phyloP scores from a whole-genome alignment of 768 basidiomycete genomes.

The Tubosaeta brunneosetosa region DNA sequence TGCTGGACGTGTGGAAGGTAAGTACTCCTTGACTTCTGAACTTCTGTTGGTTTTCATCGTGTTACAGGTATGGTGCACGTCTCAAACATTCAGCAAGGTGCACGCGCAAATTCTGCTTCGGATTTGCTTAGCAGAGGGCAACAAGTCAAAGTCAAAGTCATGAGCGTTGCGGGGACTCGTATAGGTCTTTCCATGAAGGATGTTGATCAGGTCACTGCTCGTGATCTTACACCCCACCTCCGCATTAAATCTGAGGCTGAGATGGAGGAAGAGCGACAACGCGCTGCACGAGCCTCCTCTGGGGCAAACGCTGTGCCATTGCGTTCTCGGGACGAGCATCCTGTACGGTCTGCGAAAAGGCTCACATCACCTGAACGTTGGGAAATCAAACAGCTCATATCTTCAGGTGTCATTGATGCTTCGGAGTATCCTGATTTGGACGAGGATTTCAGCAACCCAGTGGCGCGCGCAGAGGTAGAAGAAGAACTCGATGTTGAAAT shows the following conservation, averaged over 20 bases:
- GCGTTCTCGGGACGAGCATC: constrained; percentile 45
- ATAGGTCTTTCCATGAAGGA: constrained; percentile 96
- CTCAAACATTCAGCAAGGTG: constrained; percentile 82
- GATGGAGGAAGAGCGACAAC: constrained; percentile 72
- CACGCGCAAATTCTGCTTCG: constrained; percentile 79
- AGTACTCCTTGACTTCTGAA: constrained; percentile 19
- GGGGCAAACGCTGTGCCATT: constrained; percentile 89
- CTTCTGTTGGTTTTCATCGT: constrained; percentile 3
- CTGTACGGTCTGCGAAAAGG: constrained; percentile 75
- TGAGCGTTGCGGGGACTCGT: constrained; percentile 81
- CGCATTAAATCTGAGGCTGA: constrained; percentile 94
- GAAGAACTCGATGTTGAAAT: constrained; percentile 98
- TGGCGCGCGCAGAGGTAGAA: constrained; percentile 81
- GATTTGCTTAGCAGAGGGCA: constrained; percentile 86
- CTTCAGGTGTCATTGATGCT: constrained; percentile 87
- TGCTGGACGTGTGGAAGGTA: constrained; percentile 83
- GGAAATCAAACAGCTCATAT: constrained; percentile 99
- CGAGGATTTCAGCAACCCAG: constrained; percentile 74
- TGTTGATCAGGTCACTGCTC: constrained; percentile 86
- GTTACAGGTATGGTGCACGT: constrained; percentile 92
- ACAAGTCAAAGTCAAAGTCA: constrained; percentile 91
- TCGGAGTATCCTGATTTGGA: constrained; percentile 94
- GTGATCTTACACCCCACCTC: constrained; percentile 91
- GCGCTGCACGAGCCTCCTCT: constrained; percentile 59
- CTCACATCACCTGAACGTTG: constrained; percentile 96